Conservation (phyloP, 805 yeast genomes). For the Starmerella floris region DNA sequence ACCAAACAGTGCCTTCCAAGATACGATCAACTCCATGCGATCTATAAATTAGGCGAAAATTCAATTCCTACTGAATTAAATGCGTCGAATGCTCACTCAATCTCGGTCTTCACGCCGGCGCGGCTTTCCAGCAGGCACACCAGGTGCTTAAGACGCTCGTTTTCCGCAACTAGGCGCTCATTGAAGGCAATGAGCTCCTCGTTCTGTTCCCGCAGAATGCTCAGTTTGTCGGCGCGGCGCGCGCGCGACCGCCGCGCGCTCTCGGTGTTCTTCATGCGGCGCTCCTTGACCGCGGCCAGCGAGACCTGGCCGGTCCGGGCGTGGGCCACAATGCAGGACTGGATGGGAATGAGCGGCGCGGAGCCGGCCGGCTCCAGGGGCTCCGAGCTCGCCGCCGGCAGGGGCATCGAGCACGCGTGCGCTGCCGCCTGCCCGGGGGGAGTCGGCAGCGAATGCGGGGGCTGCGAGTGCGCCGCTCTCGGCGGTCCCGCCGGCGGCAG, state of each 20-base stretch:
- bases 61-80: too few species aligned
- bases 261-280: constrained; percentile 77
- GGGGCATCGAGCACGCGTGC: too few species aligned
- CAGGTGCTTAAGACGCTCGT: constrained; percentile 3
- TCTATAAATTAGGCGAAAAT: too few species aligned
- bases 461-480: too few species aligned
- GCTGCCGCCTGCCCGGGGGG: too few species aligned
- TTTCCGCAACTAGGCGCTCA: constrained; percentile 6
- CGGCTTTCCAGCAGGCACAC: constrained; percentile 6
- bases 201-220: constrained; percentile 10
- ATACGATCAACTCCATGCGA: too few species aligned
- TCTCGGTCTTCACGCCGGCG: background rate
- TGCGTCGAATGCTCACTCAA: too few species aligned
- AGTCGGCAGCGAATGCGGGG: too few species aligned
- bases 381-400: background rate
- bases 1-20: too few species aligned
- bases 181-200: constrained; percentile 5
- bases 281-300: constrained; percentile 13
- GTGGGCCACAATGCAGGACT: constrained; percentile 13
- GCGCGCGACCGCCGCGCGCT: constrained; percentile 95
- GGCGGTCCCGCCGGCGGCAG: too few species aligned
- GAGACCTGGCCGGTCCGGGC: constrained; percentile 11
- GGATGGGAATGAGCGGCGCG: constrained; percentile 11
- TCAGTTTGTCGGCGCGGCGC: constrained; percentile 30
- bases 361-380: background rate